Evolutionary conservation across 805 yeast species (phyloP).

Genomic region (Metschnikowia noctiluminum): DNA sequence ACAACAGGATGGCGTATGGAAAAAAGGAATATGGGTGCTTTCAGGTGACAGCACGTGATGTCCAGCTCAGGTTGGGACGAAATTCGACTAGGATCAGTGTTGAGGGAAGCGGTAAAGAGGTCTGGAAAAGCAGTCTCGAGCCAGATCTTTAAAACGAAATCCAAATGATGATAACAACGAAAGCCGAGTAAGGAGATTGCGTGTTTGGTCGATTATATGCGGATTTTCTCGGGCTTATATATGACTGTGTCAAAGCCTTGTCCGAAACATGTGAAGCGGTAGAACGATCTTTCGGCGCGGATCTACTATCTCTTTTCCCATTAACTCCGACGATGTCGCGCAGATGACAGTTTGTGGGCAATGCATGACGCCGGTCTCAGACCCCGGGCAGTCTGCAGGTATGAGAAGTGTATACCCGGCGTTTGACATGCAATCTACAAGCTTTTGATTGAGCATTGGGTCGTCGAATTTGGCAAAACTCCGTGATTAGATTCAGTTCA

Average conservation of each 20-base stretch:
- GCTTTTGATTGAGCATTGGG: background rate
- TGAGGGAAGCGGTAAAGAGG: no score
- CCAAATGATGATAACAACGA: no score
- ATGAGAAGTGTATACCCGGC: constrained; percentile 33
- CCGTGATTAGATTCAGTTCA: no score
- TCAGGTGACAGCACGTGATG: no score
- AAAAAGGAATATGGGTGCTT: background rate
- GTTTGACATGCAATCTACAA: background rate
- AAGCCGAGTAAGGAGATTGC: background rate
- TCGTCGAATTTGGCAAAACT: no score
- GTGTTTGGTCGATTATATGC: no score
- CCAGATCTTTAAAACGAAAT: no score
- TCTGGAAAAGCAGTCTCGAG: no score
- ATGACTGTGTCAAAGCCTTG: background rate
- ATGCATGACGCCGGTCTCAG: background rate
- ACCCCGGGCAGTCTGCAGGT: constrained; percentile 8
- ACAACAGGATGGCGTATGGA: background rate
- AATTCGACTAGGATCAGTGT: no score
- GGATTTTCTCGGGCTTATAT: background rate
- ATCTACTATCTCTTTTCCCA: background rate
- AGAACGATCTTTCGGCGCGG: background rate
- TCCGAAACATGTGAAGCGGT: background rate
- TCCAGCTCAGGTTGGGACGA: no score
- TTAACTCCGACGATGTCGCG: background rate
- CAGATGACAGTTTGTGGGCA: background rate